A percentile compares a stretch with the other conserved stretches of the same genome.
Conservation (phyloP, 306 rosid genomes). For the Fragaria vesca region DNA sequence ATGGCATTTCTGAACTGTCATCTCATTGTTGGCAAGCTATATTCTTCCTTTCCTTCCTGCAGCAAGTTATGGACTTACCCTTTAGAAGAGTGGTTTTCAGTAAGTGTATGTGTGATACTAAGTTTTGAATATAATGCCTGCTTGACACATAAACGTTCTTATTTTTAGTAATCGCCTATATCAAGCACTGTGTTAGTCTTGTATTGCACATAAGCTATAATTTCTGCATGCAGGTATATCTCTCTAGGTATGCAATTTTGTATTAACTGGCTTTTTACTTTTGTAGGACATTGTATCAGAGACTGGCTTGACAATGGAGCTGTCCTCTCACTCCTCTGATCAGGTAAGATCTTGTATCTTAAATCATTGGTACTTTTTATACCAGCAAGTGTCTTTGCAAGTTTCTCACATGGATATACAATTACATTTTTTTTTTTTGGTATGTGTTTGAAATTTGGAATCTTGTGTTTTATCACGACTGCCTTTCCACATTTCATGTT, state of each 20-base stretch:
- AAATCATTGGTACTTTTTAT: not conserved
- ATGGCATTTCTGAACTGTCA: conserved; percentile 71
- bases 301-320: conserved; percentile 82
- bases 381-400: not conserved
- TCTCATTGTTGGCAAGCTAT: not conserved
- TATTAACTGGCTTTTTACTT: conserved; percentile 25
- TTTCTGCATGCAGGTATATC: not conserved
- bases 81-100: not conserved
- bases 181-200: not conserved
- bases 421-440: not conserved
- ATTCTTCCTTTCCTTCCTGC: not conserved
- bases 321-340: conserved; percentile 34
- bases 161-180: not conserved
- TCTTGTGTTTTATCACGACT: too few relatives aligned
- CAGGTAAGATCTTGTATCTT: conserved; percentile 46
- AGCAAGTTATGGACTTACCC: not conserved
- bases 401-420: not conserved
- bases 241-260: not conserved
- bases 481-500: too few relatives aligned
- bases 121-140: not conserved
- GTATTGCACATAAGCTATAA: not conserved
- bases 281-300: conserved; percentile 76
- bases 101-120: not conserved
- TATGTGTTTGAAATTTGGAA: too few relatives aligned
- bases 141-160: not conserved